Conservation (phyloP, 805 yeast genomes). For the Wilhelminamyces savonicus region DNA sequence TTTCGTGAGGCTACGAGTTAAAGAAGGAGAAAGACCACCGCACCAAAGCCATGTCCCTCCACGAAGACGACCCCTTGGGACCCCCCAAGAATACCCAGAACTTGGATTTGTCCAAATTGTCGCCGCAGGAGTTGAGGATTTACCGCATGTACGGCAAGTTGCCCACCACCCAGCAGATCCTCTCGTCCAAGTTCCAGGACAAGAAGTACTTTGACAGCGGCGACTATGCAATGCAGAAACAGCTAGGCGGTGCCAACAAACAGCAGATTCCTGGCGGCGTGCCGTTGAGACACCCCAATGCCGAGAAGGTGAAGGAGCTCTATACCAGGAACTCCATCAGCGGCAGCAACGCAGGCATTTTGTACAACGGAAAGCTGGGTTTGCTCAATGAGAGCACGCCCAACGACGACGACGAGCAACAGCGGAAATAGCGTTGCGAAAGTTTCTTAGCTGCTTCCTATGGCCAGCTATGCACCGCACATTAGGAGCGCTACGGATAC, state of each 20-base stretch:
- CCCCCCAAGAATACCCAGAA: conserved; percentile 39
- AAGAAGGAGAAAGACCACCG: too few species aligned
- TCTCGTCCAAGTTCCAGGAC: conserved; percentile 73
- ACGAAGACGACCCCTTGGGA: conserved; percentile 47
- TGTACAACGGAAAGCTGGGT: conserved; percentile 45
- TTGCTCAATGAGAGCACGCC: conserved; percentile 47
- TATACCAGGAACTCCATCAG: conserved; percentile 52
- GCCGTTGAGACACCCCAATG: conserved; percentile 45
- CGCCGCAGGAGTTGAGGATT: conserved; percentile 76
- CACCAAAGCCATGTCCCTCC: conserved; percentile 19
- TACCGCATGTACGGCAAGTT: conserved; percentile 79
- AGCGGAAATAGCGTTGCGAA: not conserved
- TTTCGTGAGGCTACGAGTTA: too few species aligned
- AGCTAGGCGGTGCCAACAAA: conserved; percentile 23
- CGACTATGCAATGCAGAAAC: conserved; percentile 77
- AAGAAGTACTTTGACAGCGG: conserved; percentile 92
- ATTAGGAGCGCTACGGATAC: too few species aligned
- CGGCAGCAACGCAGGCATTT: conserved; percentile 37
- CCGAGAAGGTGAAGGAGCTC: conserved; percentile 55
- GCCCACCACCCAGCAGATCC: conserved; percentile 73
- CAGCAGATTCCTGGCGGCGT: conserved; percentile 28
- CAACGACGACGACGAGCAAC: conserved; percentile 9
- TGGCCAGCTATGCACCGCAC: too few species aligned
- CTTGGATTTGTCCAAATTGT: conserved; percentile 49
- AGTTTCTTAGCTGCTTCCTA: not conserved